Evolutionary conservation across 176 grass and related monocot genomes (phyloP), one percentile per base, ranked within the genome.

Genomic region (Avena sativa): DNA sequence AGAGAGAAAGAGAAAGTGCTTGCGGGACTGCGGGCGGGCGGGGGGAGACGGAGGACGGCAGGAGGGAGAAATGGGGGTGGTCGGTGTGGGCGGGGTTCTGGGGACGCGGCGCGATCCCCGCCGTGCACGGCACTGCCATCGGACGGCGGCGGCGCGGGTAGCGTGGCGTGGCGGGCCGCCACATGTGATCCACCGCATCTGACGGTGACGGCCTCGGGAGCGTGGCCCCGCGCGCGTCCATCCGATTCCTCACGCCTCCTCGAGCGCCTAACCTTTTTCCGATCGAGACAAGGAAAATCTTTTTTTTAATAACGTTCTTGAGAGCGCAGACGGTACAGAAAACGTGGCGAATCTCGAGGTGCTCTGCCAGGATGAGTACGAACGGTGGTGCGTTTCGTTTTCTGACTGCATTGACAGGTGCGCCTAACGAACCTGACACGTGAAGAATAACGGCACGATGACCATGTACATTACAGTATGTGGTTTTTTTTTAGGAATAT

Each of bases 71-170:
- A 68, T 55, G 68, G 62, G 8, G 84, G 82, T 30, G 52, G 65
- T 40, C 46, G 57, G 72, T 77, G 73, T 19, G 76, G 51, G 76
- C 16, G 26, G 38, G 36, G 61, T 40, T 12, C 34, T 66, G 60
- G 15, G 85, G 70, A 56, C 62, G 81, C 23, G 70, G 25, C 56
- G 25, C 23, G 15, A 88, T 88, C 88, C 46, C 43, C 9, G 46
- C 85, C 86, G 88, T 93, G 69, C 49, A 87, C 81, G 67, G 53
- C 86, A 85, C 13, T 1, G 12, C 2, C 60, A 92, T 82, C 90
- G 52, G 80, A 89, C 83, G 85, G 82, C 21, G 12, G n/a, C 12
- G 34, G 50, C 15, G 13, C 8, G 1, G 50, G 65, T 38, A 74
- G 93, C 94, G 86, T 89, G 91, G 93, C 86, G 44, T 6, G 46